Evolutionary conservation across 1,284 basidiomycete genomes (phyloP).

Genomic region (Trichosporon sp.): DNA sequence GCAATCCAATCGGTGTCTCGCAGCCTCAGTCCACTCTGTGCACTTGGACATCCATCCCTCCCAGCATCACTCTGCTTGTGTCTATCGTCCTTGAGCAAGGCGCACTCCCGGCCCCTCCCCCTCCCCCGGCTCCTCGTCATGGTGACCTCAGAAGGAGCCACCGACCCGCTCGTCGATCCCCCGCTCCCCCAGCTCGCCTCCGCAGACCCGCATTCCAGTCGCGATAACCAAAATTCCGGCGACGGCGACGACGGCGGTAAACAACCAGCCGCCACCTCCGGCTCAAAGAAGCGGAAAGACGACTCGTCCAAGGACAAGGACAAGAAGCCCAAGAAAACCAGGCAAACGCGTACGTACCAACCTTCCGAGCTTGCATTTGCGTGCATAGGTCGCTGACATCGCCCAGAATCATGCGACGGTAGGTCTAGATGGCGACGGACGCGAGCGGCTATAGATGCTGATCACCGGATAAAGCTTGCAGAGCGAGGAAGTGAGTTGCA

Average conservation of each 20-base stretch:
- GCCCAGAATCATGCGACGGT: conserved; percentile 44
- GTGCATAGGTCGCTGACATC: neutral
- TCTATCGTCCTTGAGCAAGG: neutral
- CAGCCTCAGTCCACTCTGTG: neutral
- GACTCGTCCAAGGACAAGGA: conserved; percentile 13
- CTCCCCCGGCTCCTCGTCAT: neutral
- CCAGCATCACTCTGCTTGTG: neutral
- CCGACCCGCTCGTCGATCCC: neutral
- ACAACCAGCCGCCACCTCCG: neutral
- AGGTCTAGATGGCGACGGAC: conserved; percentile 15
- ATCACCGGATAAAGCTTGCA: conserved; percentile 31
- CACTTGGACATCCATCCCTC: neutral
- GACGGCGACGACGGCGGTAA: neutral
- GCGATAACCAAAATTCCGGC: neutral
- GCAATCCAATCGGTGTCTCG: neutral
- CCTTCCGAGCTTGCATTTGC: neutral
- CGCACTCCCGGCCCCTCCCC: neutral
- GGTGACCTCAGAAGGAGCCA: neutral
- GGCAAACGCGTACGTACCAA: conserved; percentile 42
- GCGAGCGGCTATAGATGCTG: conserved; percentile 3
- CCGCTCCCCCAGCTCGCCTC: neutral
- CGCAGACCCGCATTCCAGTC: neutral
- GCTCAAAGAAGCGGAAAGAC: conserved; percentile 7
- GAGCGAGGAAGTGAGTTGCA: conserved; percentile 41
- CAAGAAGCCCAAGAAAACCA: conserved; percentile 38